These are phyloP conservation scores for Cryptosporidium ubiquitum DNA, from an alignment of 169 alveolate species.

Conservation along the genomic window DNA sequence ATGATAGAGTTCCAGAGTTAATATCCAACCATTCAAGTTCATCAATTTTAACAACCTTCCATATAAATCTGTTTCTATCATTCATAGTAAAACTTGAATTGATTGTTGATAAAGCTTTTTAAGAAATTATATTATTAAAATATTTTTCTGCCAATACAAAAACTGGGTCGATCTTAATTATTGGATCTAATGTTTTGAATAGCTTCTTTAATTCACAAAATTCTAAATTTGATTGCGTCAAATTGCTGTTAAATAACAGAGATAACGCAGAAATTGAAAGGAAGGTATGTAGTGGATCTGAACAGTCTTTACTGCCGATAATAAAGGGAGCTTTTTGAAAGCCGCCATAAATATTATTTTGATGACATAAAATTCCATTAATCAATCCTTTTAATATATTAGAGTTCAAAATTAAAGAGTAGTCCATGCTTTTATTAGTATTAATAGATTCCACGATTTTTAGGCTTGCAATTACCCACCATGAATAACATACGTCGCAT, in stretches of 20 bases:
- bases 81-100: not conserved
- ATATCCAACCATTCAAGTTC: conserved; percentile 51
- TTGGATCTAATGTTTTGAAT: not conserved
- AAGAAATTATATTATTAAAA: not conserved
- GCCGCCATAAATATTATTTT: conserved; percentile 52
- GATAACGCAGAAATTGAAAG: conserved; percentile 79
- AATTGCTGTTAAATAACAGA: not conserved
- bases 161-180: conserved; percentile 38
- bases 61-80: conserved; percentile 1
- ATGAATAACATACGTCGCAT: conserved; percentile 79
- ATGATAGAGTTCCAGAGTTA: conserved; percentile 31
- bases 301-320: conserved; percentile 42
- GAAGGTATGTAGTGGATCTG: conserved; percentile 81
- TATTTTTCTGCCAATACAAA: conserved; percentile 2
- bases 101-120: not conserved
- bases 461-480: conserved; percentile 79
- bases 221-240: not conserved
- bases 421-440: not conserved
- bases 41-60: conserved; percentile 19
- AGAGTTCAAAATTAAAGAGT: not conserved
- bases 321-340: conserved; percentile 54
- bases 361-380: conserved; percentile 41
- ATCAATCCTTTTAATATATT: not conserved
- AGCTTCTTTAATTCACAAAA: not conserved
- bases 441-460: conserved; percentile 57